A percentile compares a stretch with the other conserved stretches of the same genome.
These are phyloP conservation scores for Rubroshorea leprosula DNA, from an alignment of 345 rosid species.

Conservation along the genomic window DNA sequence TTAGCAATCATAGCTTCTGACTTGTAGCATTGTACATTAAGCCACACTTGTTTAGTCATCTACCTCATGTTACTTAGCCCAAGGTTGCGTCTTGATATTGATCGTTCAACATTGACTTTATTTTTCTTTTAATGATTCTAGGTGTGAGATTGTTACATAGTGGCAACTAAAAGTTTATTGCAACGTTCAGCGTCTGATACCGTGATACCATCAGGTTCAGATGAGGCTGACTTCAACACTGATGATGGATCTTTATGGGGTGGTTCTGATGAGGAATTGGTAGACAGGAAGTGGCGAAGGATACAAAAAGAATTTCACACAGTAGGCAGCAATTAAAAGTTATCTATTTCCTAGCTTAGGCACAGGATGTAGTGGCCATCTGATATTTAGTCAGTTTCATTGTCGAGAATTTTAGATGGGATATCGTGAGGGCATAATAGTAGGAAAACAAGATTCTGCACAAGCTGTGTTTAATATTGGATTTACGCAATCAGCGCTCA, in stretches of 20 bases:
- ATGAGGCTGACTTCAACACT: constrained; percentile 23
- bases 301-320: constrained; percentile 37
- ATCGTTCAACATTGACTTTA: neutral
- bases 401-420: constrained; percentile 41
- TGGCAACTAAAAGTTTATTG: too few relatives aligned
- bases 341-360: neutral
- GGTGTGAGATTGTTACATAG: too few relatives aligned
- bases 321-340: constrained; percentile 24
- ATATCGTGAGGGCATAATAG: constrained; percentile 73
- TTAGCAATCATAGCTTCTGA: neutral
- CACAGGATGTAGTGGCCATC: neutral
- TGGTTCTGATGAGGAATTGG: constrained; percentile 41
- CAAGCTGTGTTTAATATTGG: constrained; percentile 80
- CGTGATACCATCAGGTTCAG: constrained; percentile 20
- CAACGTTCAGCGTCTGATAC: neutral
- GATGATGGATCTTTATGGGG: constrained; percentile 38
- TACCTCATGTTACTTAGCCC: neutral
- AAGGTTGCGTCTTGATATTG: neutral
- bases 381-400: neutral
- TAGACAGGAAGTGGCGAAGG: constrained; percentile 40
- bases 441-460: constrained; percentile 68
- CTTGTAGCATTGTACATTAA: too few relatives aligned
- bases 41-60: too few relatives aligned
- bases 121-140: neutral
- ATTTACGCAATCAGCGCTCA: constrained; percentile 52